These are phyloP conservation scores for Pseudogymnoascus sp. DNA, from an alignment of 2,329 filamentous ascomycete species.

Conservation along the genomic window DNA sequence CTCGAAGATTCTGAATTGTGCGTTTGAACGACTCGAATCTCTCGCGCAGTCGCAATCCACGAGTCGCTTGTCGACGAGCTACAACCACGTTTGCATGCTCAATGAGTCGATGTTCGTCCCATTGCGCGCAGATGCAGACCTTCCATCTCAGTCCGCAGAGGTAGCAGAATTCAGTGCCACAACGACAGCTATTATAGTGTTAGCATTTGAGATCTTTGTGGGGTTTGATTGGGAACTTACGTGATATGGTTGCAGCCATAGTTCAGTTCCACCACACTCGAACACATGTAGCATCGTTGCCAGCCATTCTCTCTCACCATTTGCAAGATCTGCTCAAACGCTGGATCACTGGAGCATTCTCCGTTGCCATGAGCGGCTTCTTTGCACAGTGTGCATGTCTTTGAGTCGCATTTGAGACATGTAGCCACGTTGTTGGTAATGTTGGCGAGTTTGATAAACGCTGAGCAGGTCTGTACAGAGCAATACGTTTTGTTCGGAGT, in stretches of 20 bases:
- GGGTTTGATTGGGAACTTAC: slow-evolving; percentile 35
- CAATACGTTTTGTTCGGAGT: slow-evolving; percentile 49
- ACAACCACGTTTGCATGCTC: slow-evolving; percentile 32
- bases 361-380: slow-evolving; percentile 34
- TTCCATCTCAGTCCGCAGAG: slow-evolving; percentile 40
- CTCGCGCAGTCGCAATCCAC: not conserved
- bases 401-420: slow-evolving; percentile 38
- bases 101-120: slow-evolving; percentile 33
- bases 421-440: slow-evolving; percentile 33
- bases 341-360: slow-evolving; percentile 43
- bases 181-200: slow-evolving; percentile 37
- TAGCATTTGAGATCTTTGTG: slow-evolving; percentile 6
- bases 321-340: slow-evolving; percentile 35
- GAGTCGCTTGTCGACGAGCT: slow-evolving; percentile 21
- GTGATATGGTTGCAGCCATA: slow-evolving; percentile 52
- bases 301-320: slow-evolving; percentile 41
- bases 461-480: slow-evolving; percentile 36
- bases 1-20: not conserved
- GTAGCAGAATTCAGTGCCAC: slow-evolving; percentile 46
- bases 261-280: slow-evolving; percentile 41
- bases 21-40: not conserved
- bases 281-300: slow-evolving; percentile 46
- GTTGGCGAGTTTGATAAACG: slow-evolving; percentile 38
- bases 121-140: slow-evolving; percentile 35
- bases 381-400: slow-evolving; percentile 51